These are phyloP conservation scores for Phytophthora lateralis DNA, from an alignment of 352 stramenopile species.

Conservation along the genomic window DNA sequence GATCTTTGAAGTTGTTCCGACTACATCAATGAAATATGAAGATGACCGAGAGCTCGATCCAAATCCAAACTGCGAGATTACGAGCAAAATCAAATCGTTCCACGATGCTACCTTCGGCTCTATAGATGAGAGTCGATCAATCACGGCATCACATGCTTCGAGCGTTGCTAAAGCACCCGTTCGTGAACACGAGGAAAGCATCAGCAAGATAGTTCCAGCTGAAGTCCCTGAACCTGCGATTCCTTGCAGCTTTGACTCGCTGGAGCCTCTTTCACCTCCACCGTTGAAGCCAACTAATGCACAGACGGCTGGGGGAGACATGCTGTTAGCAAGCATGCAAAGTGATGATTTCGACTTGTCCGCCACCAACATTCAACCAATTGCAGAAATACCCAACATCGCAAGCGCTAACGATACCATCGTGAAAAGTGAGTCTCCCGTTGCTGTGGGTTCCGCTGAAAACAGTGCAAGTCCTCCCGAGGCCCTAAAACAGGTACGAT, in stretches of 20 bases:
- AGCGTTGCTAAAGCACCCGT: constrained; percentile 2
- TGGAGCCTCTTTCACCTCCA: constrained; percentile 23
- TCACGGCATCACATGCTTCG: neutral
- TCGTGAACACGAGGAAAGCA: neutral
- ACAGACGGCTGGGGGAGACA: constrained; percentile 17
- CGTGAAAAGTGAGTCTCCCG: neutral
- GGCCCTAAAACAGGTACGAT: constrained; percentile 19
- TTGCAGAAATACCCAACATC: constrained; percentile 1
- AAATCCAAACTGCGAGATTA: neutral
- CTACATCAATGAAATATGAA: neutral
- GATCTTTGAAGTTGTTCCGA: constrained; percentile 1
- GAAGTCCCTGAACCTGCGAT: constrained; percentile 2
- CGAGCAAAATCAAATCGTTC: neutral
- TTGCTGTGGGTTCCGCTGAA: constrained; percentile 2
- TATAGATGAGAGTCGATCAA: constrained; percentile 1
- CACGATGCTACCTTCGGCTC: neutral
- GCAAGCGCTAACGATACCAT: constrained; percentile 4
- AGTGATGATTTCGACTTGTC: constrained; percentile 35
- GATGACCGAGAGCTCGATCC: neutral
- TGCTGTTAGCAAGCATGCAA: constrained; percentile 34
- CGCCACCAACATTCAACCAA: constrained; percentile 4
- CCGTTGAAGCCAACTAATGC: neutral
- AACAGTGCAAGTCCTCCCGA: neutral
- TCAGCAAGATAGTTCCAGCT: neutral
- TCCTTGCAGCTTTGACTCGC: constrained; percentile 13